These are phyloP conservation scores for Melocanna baccifera DNA, from an alignment of 176 grass and related monocot genomes.

Conservation along the genomic window DNA sequence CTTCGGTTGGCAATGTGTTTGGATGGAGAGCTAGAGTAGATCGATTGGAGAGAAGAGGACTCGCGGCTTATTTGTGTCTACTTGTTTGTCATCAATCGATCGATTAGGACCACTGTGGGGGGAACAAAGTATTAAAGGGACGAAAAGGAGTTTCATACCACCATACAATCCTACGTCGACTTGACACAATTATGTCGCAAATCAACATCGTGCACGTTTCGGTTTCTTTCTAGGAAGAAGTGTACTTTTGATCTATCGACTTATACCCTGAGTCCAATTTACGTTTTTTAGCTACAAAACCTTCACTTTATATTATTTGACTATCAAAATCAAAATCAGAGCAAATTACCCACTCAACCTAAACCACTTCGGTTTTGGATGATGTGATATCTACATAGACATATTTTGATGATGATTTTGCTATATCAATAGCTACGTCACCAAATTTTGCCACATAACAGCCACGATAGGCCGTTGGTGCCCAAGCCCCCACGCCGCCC, in stretches of 20 bases:
- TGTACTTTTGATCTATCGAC: accelerated
- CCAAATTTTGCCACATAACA: too few species aligned
- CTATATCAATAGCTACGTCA: too few species aligned
- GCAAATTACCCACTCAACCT: too few species aligned
- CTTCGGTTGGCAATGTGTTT: background rate
- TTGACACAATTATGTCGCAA: background rate
- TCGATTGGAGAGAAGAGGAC: background rate
- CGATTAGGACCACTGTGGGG: constrained; percentile 5
- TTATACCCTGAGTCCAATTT: too few species aligned
- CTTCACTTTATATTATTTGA: too few species aligned
- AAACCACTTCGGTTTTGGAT: too few species aligned
- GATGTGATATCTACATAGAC: too few species aligned
- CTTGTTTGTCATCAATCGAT: background rate
- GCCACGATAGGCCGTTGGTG: too few species aligned
- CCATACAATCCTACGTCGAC: constrained; percentile 9
- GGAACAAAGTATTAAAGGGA: constrained; percentile 20
- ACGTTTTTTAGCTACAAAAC: too few species aligned
- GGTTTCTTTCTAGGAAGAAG: background rate
- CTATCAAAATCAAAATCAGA: too few species aligned
- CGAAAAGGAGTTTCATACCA: constrained; percentile 26
- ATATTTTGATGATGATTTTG: too few species aligned
- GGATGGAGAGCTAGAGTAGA: background rate
- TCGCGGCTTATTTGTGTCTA: background rate
- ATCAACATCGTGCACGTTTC: background rate
- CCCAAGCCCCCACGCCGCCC: too few species aligned